Conservation (phyloP, 2,329 filamentous ascomycete genomes). For the Teratosphaeria gauchensis region DNA sequence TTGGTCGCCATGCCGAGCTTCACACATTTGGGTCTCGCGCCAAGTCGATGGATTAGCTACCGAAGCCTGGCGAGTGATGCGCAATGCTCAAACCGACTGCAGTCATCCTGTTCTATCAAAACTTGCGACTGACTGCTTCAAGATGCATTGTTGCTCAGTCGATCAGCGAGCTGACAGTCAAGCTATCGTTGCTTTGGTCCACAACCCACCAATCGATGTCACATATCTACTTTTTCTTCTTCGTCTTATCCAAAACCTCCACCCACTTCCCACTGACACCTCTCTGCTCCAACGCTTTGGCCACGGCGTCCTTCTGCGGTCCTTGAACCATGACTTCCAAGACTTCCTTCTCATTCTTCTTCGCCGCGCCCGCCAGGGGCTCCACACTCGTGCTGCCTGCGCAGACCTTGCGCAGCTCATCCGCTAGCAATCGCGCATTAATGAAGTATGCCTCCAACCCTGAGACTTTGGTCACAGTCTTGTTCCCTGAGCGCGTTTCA, state of each 20-base stretch:
- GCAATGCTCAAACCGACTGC: too few species aligned
- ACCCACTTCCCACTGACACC: conserved; percentile 53
- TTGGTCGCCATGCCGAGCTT: too few species aligned
- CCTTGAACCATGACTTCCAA: conserved; percentile 62
- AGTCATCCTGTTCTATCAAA: too few species aligned
- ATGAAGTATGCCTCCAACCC: conserved; percentile 55
- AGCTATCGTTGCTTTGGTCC: neutral
- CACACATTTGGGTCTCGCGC: too few species aligned
- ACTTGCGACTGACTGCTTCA: too few species aligned
- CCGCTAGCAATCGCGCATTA: conserved; percentile 49
- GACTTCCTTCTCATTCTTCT: conserved; percentile 51
- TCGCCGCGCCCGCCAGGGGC: conserved; percentile 49
- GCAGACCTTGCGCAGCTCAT: conserved; percentile 58
- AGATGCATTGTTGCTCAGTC: too few species aligned
- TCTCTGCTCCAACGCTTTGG: conserved; percentile 49
- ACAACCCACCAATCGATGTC: neutral
- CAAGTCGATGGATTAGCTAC: too few species aligned
- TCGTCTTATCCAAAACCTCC: conserved; percentile 57
- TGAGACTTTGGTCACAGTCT: conserved; percentile 54
- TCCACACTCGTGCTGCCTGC: conserved; percentile 58
- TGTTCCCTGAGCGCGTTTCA: conserved; percentile 57
- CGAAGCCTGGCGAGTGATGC: too few species aligned
- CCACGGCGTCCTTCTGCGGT: conserved; percentile 52
- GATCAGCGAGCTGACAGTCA: too few species aligned
- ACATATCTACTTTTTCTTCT: conserved; percentile 47